phyloP scores from a whole-genome alignment of 2,329 filamentous ascomycete genomes.

The Grosmannia clavigera region DNA sequence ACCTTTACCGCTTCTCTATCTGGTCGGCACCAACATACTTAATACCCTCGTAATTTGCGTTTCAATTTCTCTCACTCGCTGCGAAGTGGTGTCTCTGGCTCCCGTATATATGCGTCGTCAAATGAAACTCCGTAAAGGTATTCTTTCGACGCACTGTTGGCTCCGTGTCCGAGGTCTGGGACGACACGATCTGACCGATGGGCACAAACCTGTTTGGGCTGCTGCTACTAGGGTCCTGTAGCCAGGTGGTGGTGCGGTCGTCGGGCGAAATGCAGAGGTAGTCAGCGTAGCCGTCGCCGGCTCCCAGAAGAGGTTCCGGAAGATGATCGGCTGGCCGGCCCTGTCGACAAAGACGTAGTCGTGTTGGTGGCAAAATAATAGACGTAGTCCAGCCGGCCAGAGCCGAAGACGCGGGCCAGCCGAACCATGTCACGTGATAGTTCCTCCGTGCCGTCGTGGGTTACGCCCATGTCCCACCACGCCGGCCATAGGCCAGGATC shows the following conservation, averaged over 20 bases:
- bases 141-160: too few relatives aligned
- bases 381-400: background rate
- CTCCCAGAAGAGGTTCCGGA: slow-evolving; percentile 4
- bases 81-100: too few relatives aligned
- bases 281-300: slow-evolving; percentile 17
- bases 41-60: too few relatives aligned
- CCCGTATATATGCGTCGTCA: too few relatives aligned
- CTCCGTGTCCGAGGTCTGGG: slow-evolving; percentile 3
- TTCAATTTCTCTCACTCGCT: too few relatives aligned
- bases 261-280: slow-evolving; percentile 21
- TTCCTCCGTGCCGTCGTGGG: background rate
- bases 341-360: slow-evolving; percentile 15
- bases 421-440: slow-evolving; percentile 9
- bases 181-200: slow-evolving; percentile 17
- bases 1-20: too few relatives aligned
- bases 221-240: background rate
- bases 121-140: too few relatives aligned
- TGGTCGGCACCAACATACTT: too few relatives aligned
- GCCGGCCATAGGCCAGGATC: background rate
- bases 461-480: background rate
- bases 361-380: background rate
- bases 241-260: slow-evolving; percentile 15
- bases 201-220: background rate
- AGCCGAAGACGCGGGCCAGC: slow-evolving; percentile 16
- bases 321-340: slow-evolving; percentile 9